phyloP scores from a whole-genome alignment of 495 filamentous ascomycete genomes.

The Daldinia grandis region DNA sequence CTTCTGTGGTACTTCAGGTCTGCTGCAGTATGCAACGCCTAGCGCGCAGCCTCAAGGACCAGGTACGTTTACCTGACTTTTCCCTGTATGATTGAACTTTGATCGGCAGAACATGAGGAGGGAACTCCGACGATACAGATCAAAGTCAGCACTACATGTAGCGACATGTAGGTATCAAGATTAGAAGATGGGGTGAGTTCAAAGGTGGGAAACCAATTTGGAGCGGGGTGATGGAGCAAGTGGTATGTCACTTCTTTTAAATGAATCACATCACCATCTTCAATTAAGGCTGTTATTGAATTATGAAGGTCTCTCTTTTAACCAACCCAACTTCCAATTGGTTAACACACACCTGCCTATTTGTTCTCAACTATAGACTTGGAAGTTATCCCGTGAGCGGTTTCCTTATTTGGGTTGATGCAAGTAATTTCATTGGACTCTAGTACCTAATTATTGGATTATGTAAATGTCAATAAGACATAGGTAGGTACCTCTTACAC shows the following conservation, averaged over 20 bases:
- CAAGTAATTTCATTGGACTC: background rate
- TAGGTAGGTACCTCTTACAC: background rate
- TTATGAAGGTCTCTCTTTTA: background rate
- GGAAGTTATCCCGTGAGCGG: background rate
- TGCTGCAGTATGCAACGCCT: conserved; percentile 21
- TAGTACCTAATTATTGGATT: background rate
- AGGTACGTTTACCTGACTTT: conserved; percentile 6
- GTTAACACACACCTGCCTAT: background rate
- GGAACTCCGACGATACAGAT: conserved; percentile 4
- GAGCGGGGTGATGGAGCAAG: conserved; percentile 22
- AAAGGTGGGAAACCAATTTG: conserved; percentile 1
- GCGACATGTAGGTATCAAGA: background rate
- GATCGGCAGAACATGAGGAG: conserved; percentile 16
- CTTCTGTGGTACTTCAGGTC: conserved; percentile 4
- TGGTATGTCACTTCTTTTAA: conserved; percentile 11
- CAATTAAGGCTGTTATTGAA: conserved; percentile 12
- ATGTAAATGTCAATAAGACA: background rate
- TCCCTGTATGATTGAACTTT: conserved; percentile 1
- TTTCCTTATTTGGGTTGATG: background rate
- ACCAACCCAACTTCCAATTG: background rate
- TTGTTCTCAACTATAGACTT: background rate
- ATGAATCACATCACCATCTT: conserved; percentile 5
- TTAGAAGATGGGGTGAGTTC: background rate
- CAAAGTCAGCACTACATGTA: conserved; percentile 4
- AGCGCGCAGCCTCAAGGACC: background rate